phyloP scores from a whole-genome alignment of 2,329 filamentous ascomycete genomes.

The Paracorniculantispora psalliotae region DNA sequence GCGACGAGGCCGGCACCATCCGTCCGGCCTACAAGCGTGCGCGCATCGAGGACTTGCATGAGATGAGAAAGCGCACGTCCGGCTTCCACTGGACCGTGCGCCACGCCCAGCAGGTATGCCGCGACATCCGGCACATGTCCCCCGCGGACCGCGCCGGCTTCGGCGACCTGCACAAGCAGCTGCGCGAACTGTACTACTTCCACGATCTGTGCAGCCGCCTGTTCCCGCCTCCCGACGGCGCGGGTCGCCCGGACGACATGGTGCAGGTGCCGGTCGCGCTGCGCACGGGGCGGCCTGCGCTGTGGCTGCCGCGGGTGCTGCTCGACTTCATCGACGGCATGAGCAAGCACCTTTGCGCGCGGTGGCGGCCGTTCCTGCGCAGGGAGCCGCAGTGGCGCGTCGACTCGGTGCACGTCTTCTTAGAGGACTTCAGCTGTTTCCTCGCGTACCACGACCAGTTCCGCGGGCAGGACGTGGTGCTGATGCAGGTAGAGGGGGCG shows the following conservation, averaged over 20 bases:
- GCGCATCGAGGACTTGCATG: not conserved
- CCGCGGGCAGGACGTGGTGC: not conserved
- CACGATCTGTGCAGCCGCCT: not conserved
- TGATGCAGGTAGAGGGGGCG: constrained; percentile 1
- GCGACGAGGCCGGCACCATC: not conserved
- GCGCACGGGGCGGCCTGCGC: not conserved
- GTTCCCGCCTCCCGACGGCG: not conserved
- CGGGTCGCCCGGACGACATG: not conserved
- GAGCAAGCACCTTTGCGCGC: not conserved
- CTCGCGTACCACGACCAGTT: constrained; percentile 2
- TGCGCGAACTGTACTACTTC: constrained; percentile 5
- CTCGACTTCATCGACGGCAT: constrained; percentile 5
- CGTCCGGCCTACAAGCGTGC: not conserved
- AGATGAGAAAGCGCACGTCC: not conserved
- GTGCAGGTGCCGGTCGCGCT: not conserved
- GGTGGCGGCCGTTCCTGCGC: constrained; percentile 5
- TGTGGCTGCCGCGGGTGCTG: not conserved
- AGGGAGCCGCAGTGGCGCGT: not conserved
- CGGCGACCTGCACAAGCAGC: constrained; percentile 10
- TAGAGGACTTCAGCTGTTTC: constrained; percentile 11
- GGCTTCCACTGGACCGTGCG: not conserved
- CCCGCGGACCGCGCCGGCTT: not conserved
- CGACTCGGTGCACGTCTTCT: not conserved
- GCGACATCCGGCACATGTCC: constrained; percentile 2
- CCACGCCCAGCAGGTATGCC: constrained; percentile 2